Evolutionary conservation across 805 yeast species (phyloP), one percentile per base, ranked within the genome.

Genomic region (Kluyveromyces dobzhanskii): DNA sequence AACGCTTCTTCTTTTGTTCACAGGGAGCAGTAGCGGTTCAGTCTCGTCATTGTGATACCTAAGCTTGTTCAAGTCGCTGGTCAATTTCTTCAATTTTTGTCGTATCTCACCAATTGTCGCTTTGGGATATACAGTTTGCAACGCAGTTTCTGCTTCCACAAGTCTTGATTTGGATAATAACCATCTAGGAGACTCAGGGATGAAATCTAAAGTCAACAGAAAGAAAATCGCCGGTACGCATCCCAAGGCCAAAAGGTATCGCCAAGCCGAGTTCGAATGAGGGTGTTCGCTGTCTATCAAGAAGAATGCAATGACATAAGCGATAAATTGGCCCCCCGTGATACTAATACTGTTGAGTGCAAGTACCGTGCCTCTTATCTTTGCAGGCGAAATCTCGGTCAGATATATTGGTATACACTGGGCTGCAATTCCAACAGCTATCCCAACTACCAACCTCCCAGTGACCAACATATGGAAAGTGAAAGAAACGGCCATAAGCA

Each of bases 341-440:
- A 74, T 71, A 38, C 68, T 64, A 27, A 65, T 40, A 1, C 67
- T 61, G 50, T 65, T 65, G 37, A 66, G 49, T 7, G 68, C 63
- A 38, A 64, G 47, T 30, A 66, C 48, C 3, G 57, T 52, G 2
- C 72, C 71, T 47, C 73, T 58, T 9, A 54, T 52, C 17, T 49
- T 56, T 3, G 68, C 56, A 2, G 74, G 72, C 3, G 73, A 63
- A 19, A 73, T 60, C 51, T 76, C 82, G 17, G 77, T 68, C 11
- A 75, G 61, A 50, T 71, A 75, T 11, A 74, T 66, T 0, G 81
- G 90, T 3, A 78, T 76, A 30, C 78, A 66, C 49, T 80, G 82
- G 0, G 87, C 73, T 4, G 83, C 80, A 19, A 73, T 71, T 12
- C 92, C 92, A 17, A 83, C 78, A 7, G 82, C 86, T 18, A 79